A percentile compares a stretch with the other conserved stretches of the same genome.
These are phyloP conservation scores for Casuarina glauca DNA, from an alignment of 306 rosid genomes.

Conservation along the genomic window DNA sequence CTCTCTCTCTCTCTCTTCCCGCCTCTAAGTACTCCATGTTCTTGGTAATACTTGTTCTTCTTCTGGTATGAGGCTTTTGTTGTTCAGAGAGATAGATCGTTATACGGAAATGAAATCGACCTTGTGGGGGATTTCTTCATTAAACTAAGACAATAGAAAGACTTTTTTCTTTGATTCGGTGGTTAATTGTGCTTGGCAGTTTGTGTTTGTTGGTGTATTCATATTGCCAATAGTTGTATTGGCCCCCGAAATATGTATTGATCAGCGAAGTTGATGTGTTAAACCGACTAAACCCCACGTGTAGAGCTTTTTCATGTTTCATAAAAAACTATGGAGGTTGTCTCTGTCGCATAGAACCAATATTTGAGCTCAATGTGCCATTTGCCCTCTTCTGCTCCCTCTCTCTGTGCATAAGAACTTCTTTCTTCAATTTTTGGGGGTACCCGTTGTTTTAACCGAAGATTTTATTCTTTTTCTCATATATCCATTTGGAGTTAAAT, in stretches of 20 bases:
- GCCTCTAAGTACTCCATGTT: not conserved
- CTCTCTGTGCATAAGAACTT: not conserved
- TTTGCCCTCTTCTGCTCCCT: not conserved
- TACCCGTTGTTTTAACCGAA: not conserved
- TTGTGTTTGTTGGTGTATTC: conserved; percentile 8
- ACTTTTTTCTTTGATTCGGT: not conserved
- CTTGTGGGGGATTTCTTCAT: not conserved
- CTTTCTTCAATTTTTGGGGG: not conserved
- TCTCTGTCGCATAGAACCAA: conserved; percentile 7
- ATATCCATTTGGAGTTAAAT: not conserved
- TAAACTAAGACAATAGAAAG: not conserved
- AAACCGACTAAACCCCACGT: not conserved
- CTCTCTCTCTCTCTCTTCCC: not conserved
- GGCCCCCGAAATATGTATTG: not conserved
- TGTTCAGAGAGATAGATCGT: conserved; percentile 1
- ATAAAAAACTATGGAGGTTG: not conserved
- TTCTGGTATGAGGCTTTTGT: not conserved
- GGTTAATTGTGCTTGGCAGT: conserved; percentile 3
- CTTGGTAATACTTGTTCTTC: not conserved
- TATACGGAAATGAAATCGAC: not conserved
- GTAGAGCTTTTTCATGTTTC: not conserved
- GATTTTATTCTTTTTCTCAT: not conserved
- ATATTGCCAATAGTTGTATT: not conserved
- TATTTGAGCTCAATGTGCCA: not conserved
- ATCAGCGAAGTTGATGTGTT: not conserved